Evolutionary conservation across 2,329 filamentous ascomycete genomes (phyloP).

Genomic region (Tolypocladium ovalisporum): DNA sequence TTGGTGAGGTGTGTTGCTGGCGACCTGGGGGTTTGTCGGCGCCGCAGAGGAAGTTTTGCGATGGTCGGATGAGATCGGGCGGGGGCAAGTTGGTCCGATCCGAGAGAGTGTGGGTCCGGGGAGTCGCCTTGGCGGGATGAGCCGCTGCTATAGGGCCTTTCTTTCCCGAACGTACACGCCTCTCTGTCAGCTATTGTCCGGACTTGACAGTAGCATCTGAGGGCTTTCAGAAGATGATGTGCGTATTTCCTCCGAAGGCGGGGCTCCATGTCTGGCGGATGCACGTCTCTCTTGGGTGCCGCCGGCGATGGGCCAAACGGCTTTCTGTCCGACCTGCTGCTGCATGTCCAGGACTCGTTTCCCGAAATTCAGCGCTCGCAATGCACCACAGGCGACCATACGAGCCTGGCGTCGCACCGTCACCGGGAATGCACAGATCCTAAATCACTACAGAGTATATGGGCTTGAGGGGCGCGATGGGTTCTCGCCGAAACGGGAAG

Average conservation of each 20-base stretch:
- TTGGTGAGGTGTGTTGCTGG: neutral
- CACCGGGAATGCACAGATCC: too few relatives aligned
- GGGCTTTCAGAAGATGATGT: neutral
- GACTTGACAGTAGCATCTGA: neutral
- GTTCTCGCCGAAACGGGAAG: neutral
- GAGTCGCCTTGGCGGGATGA: neutral
- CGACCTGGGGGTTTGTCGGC: conserved; percentile 1
- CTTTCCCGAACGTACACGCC: neutral
- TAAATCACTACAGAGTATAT: too few relatives aligned
- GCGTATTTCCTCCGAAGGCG: neutral
- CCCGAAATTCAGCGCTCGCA: too few relatives aligned
- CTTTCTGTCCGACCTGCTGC: neutral
- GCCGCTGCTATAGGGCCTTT: neutral
- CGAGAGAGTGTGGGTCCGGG: neutral
- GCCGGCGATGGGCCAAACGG: too few relatives aligned
- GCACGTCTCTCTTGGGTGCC: neutral
- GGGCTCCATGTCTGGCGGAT: neutral
- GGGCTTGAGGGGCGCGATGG: neutral
- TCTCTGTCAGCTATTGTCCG: neutral
- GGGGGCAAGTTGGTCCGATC: conserved; percentile 10
- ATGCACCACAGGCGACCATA: too few relatives aligned
- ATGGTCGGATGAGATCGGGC: conserved; percentile 9
- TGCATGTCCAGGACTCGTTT: neutral
- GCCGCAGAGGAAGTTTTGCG: conserved; percentile 12
- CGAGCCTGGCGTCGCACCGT: too few relatives aligned